Base-by-base conservation (phyloP, 306 rosid genomes). In the Hippophae tibetana region DNA sequence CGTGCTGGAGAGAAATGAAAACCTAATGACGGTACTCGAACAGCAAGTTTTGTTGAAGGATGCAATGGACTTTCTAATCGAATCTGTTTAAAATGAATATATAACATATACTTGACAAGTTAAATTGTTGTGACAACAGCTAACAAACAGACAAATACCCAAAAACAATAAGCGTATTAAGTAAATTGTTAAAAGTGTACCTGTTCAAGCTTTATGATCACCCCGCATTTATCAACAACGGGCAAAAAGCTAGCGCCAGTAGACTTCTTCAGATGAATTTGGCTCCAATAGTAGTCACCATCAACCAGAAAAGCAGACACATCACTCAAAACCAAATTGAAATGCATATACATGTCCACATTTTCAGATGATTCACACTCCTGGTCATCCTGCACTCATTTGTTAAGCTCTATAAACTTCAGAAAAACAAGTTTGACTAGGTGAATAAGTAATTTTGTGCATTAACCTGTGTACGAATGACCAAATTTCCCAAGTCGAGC, bases 1-100 rank as follows among this genome's bases (percentile, higher is more conserved):
- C 99, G 86, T 60, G 99, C 95, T 14, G 99, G 99, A 13, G 99
- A 92, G 68, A 92, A 92, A 76, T 92, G 96, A 71, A 92, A 92
- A 64, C 78, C 86, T 72, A 92, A 60, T 3, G 96, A 81, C 48
- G 99, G 96, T 56, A 92, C 73, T 80, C 83, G 81, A 62, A 85
- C 85, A 53, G 99, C 92, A 59, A 92, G 78, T 61, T 95, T 81
- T 26, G 84, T 82, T 63, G 96, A 79, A 65, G 96, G 93, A 62
- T 87, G 75, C 66, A 79, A 75, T 43, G 95, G 93, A 63, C 70
- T 78, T 71, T 83, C 84, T 65, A 79, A 43, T 62, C 84, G 79
- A 78, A 87, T 88, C 99, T 92, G 74, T 26, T 64, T 68, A 72
- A 8, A 43, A 61, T 69, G 66, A 45, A 53, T 57, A 61, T 10